Evolutionary conservation across 306 rosid species (phyloP), one percentile per base, ranked within the genome.

Genomic region (Amphicarpaea edgeworthii): DNA sequence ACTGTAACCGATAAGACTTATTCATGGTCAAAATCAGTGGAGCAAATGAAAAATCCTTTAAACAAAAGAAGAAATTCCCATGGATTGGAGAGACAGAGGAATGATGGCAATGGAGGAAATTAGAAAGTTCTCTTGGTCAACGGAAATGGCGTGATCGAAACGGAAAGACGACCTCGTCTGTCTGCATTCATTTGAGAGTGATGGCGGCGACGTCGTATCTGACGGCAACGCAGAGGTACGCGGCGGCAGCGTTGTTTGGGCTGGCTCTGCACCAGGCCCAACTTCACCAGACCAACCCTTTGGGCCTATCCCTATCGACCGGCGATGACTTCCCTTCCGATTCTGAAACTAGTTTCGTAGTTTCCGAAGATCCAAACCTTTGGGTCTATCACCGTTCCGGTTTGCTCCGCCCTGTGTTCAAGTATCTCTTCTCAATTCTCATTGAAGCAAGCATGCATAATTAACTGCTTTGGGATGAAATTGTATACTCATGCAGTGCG

Each of bases 181-280:
- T n/a, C n/a, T n/a, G n/a, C n/a, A n/a, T n/a, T n/a, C 16, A 8
- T 20, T 20, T 20, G 14, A 6, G 14, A 0, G 8, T 67, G 30
- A 73, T 77, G 86, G 73, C 83, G 38, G 17, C 76, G 81, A 58
- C 88, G 83, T 88, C 93, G 85, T 79, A 85, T 60, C 73, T 93
- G 30, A 61, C 90, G 60, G 78, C 90, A 78, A 89, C 91, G 43
- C 96, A 90, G 81, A 73, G 89, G 26, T 93, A 90, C 83, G 98
- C 89, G 1, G 84, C 90, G 10, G 98, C 88, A 72, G 93, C 93
- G 19, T 68, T 93, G 77, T 83, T 89, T 62, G 82, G 87, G 0
- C 72, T 93, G 20, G 91, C 97, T 41, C 79, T 91, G 50, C 89
- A 89, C 77, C 97, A 88, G 49, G 89, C 89, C 4, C 98, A 93